A percentile compares a stretch with the other conserved stretches of the same genome.
phyloP scores from a whole-genome alignment of 1,284 basidiomycete species.

The Macrocystidia cucumis region DNA sequence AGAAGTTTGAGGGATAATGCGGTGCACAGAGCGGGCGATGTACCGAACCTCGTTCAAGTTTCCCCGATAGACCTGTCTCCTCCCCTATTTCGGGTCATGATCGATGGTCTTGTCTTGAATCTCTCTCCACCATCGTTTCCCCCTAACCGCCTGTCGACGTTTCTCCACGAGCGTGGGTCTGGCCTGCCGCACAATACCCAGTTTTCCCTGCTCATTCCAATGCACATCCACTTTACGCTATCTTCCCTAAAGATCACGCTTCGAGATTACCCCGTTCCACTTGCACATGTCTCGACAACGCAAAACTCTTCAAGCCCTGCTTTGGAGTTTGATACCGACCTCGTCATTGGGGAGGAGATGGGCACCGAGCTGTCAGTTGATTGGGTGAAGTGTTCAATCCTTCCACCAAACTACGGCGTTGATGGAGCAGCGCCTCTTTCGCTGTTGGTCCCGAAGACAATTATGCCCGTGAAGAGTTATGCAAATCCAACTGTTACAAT shows the following conservation, averaged over 20 bases:
- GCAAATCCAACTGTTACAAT: conserved; percentile 72
- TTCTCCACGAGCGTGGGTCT: conserved; percentile 63
- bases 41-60: conserved; percentile 31
- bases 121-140: conserved; percentile 62
- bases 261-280: conserved; percentile 77
- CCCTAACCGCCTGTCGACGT: conserved; percentile 51
- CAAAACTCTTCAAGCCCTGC: conserved; percentile 30
- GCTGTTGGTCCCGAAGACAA: conserved; percentile 80
- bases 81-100: conserved; percentile 49
- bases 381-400: conserved; percentile 63
- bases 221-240: conserved; percentile 73
- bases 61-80: conserved; percentile 20
- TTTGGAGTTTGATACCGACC: conserved; percentile 69
- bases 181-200: conserved; percentile 66
- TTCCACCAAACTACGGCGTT: conserved; percentile 45
- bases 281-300: conserved; percentile 52
- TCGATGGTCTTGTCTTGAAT: conserved; percentile 53
- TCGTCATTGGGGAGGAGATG: conserved; percentile 90
- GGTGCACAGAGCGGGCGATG: conserved; percentile 20
- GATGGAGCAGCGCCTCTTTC: conserved; percentile 49
- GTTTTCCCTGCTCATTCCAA: conserved; percentile 80
- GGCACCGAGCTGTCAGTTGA: conserved; percentile 65
- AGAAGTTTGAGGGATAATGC: conserved; percentile 27
- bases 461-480: conserved; percentile 94
- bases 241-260: conserved; percentile 57